Base-by-base conservation (phyloP, 805 yeast genomes). In the Zygosaccharomyces pseudorouxii region DNA sequence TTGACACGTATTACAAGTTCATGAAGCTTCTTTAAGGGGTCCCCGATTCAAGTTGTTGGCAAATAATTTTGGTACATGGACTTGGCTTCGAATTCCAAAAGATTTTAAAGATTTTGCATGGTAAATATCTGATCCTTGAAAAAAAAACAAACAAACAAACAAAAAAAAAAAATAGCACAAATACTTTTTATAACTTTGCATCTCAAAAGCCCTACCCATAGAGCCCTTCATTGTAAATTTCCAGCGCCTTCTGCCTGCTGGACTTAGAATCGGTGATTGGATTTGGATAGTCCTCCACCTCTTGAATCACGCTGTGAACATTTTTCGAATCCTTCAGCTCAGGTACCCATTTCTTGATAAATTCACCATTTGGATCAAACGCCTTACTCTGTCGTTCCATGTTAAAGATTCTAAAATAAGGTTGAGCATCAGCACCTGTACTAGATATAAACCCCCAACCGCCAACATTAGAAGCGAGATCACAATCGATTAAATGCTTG, bases 401-500 rank as follows among this genome's bases (percentile, higher is more conserved):
- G 54, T 79, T 79, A 60, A 79, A 76, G 4, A 78, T 73, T 19
- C 82, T 67, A 58, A 78, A 78, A 66, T 75, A 78, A 2, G 83
- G 83, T 56, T 78, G 82, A 1, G 79, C 74, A 55, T 77, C 80
- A 12, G 76, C 71, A 1, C 82, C 81, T 1, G 76, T 72, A 50
- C 78, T 71, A 3, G 79, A 70, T 37, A 75, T 65, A 58, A 77
- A 77, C 1, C 79, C 79, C 84, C 83, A 79, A 1, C 83, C 83
- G 6, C 79, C 81, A 40, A 72, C 71, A 58, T 79, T 79, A 37
- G 79, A 76, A 27, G 78, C 71, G 52, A 77, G 70, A 57, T 79
- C 84, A 22, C 75, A 74, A 58, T 79, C 83, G 0, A 77, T 59
- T 41, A 79, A 64, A 48, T 71, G 70, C 53, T 70, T 67, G 57